Evolutionary conservation across 768 basidiomycete genomes (phyloP).

Genomic region (Steccherinum ochraceum): DNA sequence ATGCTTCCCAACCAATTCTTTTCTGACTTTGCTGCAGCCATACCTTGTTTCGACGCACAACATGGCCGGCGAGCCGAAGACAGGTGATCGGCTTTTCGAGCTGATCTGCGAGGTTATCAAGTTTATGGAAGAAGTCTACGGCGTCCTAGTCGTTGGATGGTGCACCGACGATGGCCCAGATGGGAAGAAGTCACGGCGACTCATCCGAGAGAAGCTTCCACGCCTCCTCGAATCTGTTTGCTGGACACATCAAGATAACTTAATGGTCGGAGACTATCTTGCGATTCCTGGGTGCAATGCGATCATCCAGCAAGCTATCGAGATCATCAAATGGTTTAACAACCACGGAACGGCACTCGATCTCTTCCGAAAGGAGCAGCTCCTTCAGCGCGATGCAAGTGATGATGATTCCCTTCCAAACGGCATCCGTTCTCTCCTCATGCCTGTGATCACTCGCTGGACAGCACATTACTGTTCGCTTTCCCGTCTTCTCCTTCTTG

Average conservation of each 20-base stretch:
- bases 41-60: constrained; percentile 5
- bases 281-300: constrained; percentile 11
- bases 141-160: too few relatives aligned
- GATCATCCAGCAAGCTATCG: constrained; percentile 13
- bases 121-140: not conserved
- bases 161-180: not conserved
- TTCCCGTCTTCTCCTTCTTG: constrained; percentile 19
- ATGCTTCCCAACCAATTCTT: too few relatives aligned
- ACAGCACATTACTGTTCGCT: constrained; percentile 21
- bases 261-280: constrained; percentile 30
- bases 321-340: constrained; percentile 27
- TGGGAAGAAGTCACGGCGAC: constrained; percentile 2
- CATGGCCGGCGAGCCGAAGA: constrained; percentile 10
- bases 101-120: constrained; percentile 7
- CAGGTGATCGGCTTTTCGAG: constrained; percentile 7
- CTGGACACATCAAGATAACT: constrained; percentile 28
- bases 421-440: too few relatives aligned
- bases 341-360: constrained; percentile 25
- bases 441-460: constrained; percentile 29
- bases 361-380: constrained; percentile 23
- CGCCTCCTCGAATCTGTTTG: constrained; percentile 16
- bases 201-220: constrained; percentile 6
- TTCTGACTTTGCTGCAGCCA: not conserved
- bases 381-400: too few relatives aligned
- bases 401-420: too few relatives aligned